Evolutionary conservation across 1,139 yeast genomes (phyloP).

Genomic region (Sugiyamaella japonica): DNA sequence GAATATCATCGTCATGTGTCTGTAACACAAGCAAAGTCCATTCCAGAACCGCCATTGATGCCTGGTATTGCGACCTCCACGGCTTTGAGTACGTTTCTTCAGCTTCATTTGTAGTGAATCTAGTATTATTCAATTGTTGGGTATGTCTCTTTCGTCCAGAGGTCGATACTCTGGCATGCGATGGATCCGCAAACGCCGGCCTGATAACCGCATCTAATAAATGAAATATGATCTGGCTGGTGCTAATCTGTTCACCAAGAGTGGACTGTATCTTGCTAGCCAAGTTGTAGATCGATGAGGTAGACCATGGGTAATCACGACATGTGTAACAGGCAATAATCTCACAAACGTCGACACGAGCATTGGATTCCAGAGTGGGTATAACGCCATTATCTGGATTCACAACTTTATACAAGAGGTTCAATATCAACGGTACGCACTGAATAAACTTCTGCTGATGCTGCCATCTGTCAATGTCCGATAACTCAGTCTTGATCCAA

Average conservation of each 20-base stretch:
- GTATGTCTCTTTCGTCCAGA: constrained; percentile 15
- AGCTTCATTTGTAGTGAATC: constrained; percentile 10
- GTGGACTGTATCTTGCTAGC: background rate
- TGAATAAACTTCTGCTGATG: constrained; percentile 10
- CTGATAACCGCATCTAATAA: constrained; percentile 17
- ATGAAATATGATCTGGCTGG: background rate
- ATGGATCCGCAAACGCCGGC: constrained; percentile 22
- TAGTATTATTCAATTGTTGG: constrained; percentile 4
- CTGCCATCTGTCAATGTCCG: constrained; percentile 18
- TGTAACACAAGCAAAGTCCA: constrained; percentile 35
- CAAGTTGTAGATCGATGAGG: background rate
- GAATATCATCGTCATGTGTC: constrained; percentile 21
- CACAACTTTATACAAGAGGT: background rate
- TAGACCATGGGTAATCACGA: constrained; percentile 23
- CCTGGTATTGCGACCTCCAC: constrained; percentile 42
- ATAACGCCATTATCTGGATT: background rate
- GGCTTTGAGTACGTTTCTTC: constrained; percentile 20
- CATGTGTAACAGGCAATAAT: constrained; percentile 15
- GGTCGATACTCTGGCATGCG: constrained; percentile 22
- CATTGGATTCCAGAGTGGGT: background rate
- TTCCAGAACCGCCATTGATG: constrained; percentile 38
- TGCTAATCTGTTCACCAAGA: background rate
- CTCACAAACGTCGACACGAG: background rate
- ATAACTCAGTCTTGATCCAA: constrained; percentile 26
- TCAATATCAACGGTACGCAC: background rate